Evolutionary conservation across 2,329 filamentous ascomycete species (phyloP).

Genomic region (Aspergillus fumigatus): DNA sequence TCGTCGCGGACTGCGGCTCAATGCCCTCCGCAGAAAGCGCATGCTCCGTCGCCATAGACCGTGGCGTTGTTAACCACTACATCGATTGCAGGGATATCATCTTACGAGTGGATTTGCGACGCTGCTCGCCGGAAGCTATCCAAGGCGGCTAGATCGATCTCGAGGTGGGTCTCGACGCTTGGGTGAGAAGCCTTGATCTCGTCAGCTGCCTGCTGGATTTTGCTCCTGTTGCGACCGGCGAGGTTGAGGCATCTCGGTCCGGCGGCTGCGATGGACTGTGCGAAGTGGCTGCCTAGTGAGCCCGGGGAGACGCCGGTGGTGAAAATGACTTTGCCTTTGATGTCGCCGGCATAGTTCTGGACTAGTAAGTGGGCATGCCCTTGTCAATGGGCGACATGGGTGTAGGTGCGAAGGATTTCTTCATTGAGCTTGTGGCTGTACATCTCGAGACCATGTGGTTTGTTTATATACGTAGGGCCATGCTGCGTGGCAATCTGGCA

Average conservation of each 20-base stretch:
- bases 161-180: slow-evolving; percentile 19
- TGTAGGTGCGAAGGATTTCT: neutral
- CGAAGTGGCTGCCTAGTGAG: slow-evolving; percentile 34
- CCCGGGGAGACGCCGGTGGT: slow-evolving; percentile 39
- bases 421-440: neutral
- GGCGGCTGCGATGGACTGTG: slow-evolving; percentile 31
- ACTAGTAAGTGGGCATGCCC: slow-evolving; percentile 17
- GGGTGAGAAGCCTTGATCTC: slow-evolving; percentile 17
- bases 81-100: slow-evolving; percentile 30
- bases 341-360: slow-evolving; percentile 13
- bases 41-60: slow-evolving; percentile 31
- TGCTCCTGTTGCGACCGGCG: slow-evolving; percentile 33
- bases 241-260: slow-evolving; percentile 35
- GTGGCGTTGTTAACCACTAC: slow-evolving; percentile 44
- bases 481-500: neutral
- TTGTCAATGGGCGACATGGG: neutral
- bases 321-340: slow-evolving; percentile 32
- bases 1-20: slow-evolving; percentile 37
- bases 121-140: slow-evolving; percentile 30
- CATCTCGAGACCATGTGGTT: neutral
- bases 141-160: slow-evolving; percentile 33
- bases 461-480: neutral
- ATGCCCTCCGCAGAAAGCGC: slow-evolving; percentile 30
- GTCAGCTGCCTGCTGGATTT: slow-evolving; percentile 27
- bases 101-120: slow-evolving; percentile 22